Base-by-base conservation (phyloP, 2,329 filamentous ascomycete species). In the Alternaria ethzedia region DNA sequence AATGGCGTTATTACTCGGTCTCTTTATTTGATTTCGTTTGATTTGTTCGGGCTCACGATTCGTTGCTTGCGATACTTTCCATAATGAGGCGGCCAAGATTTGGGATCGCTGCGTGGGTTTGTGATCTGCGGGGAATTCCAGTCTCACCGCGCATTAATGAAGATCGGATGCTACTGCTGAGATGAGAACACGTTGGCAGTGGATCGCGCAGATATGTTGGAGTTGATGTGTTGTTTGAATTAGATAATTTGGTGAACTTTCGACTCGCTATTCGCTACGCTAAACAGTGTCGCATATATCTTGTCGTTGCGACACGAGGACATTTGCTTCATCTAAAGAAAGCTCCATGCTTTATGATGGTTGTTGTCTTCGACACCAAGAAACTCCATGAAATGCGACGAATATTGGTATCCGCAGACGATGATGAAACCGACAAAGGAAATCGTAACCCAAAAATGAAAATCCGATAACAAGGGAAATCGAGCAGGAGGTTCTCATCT, bases 401-500 rank as follows among this genome's bases (percentile, higher is more conserved):
- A 46, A 45, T 43, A 21, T 23, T 58, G 59, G 59, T 62, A 62
- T 62, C 59, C 59, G 59, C 47, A 52, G 41, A 58, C 58, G 21
- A 41, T 52, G 28, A 12, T 45, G n/a, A 47, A 13, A 17, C 44
- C 41, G 12, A 54, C 59, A 58, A 52, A 62, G 32, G 58, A 56
- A 60, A 60, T 60, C 58, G 51, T 60, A 17, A 60, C 52, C 32
- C 44, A 20, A 17, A 47, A 49, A 47, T 36, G 44, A 28, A 26
- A 57, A 61, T 36, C 25, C 8, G 7, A 54, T 6, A 45, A 51
- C 13, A 45, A 52, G 20, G 32, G 6, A 36, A 57, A 26, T n/a
- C 41, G 32, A 25, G n/a, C 45, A 57, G 44, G 55, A 63, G 60
- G 60, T 63, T 63, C 60, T 63, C 60, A n/a, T 63, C 36, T 63